Evolutionary conservation across 1,139 yeast species (phyloP), one percentile per base, ranked within the genome.

Genomic region (Hansenula lynferdii): DNA sequence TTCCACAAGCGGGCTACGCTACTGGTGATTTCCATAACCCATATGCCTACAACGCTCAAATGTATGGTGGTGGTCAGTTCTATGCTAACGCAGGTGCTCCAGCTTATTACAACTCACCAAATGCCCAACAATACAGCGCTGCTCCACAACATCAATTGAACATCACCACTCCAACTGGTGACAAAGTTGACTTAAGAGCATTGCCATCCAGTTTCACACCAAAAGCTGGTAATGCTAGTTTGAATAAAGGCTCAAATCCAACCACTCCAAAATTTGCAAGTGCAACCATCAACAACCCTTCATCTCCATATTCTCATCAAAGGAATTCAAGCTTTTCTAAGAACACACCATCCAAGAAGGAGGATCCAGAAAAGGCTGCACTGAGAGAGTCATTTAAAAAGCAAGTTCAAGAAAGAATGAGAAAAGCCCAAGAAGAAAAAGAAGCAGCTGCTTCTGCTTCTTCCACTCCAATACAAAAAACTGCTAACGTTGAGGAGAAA

Each of bases 161-260:
- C 17, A 31, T 52, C 8, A 52, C 56, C 6, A 50, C 48, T 9
- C 43, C 47, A n/a, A 28, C 40, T 12, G 56, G 56, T 29, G 56
- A 51, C 33, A 42, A 43, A 17, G 50, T 52, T 36, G 56, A 52
- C 26, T 14, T 52, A 10, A 41, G 42, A 17, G 21, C 35, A 6
- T 31, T 48, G n/a, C 24, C 40, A 8, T 38, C 21, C 16, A 6
- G 7, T 28, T 28, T 32, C 7, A 42, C 43, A 3, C 48, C 48
- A 28, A 44, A 45, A 34, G 8, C 45, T 6, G 15, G 40, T 4
- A 18, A 28, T 26, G 43, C 45, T 8, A 22, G 46, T 16, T 25
- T 41, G 24, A 40, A 30, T 28, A 41, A 38, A 23, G 29, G 43
- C 11, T 29, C 47, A 24, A 24, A 24, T 17, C 35, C 31, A 12